A percentile compares a stretch with the other conserved stretches of the same genome.
Conservation (phyloP, 257 asterid genomes). For the Solanum piurae region DNA sequence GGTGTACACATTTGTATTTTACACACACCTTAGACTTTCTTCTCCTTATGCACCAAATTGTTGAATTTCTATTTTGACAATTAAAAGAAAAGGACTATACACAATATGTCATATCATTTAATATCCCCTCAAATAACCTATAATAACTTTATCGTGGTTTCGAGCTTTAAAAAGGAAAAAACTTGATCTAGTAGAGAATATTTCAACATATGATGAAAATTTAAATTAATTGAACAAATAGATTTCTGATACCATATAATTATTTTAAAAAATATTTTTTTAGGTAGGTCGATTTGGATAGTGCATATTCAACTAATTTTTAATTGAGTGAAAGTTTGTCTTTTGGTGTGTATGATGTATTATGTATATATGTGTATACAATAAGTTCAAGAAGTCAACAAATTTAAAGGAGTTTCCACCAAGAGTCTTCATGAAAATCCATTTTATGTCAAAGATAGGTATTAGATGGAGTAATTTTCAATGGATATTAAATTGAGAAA, state of each 20-base stretch:
- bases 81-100: neutral
- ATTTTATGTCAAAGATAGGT: neutral
- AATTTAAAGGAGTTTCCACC: neutral
- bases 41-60: neutral
- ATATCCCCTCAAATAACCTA: neutral
- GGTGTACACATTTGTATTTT: neutral
- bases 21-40: neutral
- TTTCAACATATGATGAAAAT: neutral
- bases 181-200: neutral
- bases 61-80: neutral
- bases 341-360: neutral
- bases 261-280: too few species aligned
- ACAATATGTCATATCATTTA: neutral
- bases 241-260: neutral
- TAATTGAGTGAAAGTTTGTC: neutral
- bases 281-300: neutral
- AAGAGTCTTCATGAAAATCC: neutral
- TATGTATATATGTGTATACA: neutral
- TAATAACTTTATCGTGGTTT: neutral
- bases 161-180: neutral
- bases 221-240: neutral
- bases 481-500: neutral
- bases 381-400: neutral
- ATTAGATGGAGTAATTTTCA: neutral
- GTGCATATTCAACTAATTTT: neutral